Evolutionary conservation across 2,329 filamentous ascomycete genomes (phyloP).

Genomic region (Microdochium trichocladiopsis): DNA sequence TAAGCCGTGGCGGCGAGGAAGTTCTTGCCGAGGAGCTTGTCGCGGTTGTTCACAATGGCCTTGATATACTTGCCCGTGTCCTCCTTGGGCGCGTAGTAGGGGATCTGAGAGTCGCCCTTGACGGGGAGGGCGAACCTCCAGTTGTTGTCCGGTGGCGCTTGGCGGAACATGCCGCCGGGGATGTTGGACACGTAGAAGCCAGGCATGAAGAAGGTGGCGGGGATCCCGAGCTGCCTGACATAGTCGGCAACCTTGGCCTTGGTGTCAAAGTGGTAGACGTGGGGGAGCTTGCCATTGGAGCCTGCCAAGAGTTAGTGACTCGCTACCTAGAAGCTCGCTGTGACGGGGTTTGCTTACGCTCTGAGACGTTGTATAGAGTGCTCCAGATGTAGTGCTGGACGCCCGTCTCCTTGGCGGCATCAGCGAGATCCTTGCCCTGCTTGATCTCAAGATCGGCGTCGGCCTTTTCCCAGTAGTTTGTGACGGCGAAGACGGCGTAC

Average conservation of each 20-base stretch:
- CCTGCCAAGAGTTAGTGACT: constrained; percentile 16
- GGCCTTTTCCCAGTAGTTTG: constrained; percentile 41
- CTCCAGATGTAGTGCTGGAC: constrained; percentile 37
- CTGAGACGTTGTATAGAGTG: constrained; percentile 29
- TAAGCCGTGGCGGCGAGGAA: constrained; percentile 35
- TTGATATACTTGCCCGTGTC: constrained; percentile 33
- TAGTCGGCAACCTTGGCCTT: constrained; percentile 51
- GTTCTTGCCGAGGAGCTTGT: constrained; percentile 30
- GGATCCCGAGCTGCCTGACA: constrained; percentile 36
- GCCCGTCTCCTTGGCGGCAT: constrained; percentile 34
- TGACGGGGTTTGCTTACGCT: constrained; percentile 21
- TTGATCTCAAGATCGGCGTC: constrained; percentile 30
- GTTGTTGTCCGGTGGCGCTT: constrained; percentile 18
- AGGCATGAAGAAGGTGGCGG: constrained; percentile 43
- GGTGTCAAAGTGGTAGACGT: constrained; percentile 46
- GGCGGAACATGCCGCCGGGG: constrained; percentile 16
- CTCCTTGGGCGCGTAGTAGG: constrained; percentile 22
- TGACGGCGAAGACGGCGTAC: constrained; percentile 43
- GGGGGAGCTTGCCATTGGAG: constrained; percentile 28
- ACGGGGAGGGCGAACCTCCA: constrained; percentile 25
- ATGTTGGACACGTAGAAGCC: constrained; percentile 49
- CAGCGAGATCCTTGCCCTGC: constrained; percentile 40
- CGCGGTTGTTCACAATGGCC: constrained; percentile 24
- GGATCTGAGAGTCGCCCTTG: constrained; percentile 20
- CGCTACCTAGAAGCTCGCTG: not conserved